phyloP scores from a whole-genome alignment of 2,329 filamentous ascomycete genomes.

The Diaporthe batatas region DNA sequence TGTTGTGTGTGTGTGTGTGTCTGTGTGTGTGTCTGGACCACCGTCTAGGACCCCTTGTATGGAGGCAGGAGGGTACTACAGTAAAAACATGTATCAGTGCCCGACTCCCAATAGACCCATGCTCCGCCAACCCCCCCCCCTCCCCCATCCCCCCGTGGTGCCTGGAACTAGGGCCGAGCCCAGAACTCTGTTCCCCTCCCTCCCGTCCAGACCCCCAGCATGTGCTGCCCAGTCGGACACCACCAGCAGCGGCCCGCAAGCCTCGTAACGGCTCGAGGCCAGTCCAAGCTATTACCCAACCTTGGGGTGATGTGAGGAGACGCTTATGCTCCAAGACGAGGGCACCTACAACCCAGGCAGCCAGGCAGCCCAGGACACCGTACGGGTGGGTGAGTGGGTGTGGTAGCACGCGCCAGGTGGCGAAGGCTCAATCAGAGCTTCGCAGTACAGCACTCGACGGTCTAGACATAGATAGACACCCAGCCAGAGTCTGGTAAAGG shows the following conservation, averaged over 20 bases:
- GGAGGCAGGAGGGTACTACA: neutral
- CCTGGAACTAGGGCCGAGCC: slow-evolving; percentile 41
- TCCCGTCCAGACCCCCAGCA: neutral
- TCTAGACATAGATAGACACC: neutral
- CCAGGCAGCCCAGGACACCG: too few relatives aligned
- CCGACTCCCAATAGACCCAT: slow-evolving; percentile 34
- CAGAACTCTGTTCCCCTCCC: slow-evolving; percentile 30
- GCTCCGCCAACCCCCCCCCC: neutral
- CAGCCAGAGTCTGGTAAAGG: neutral
- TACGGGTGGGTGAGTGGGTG: slow-evolving; percentile 11
- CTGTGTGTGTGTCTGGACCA: neutral
- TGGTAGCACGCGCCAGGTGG: slow-evolving; percentile 39
- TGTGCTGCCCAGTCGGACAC: slow-evolving; percentile 17
- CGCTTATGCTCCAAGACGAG: slow-evolving; percentile 2
- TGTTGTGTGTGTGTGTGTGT: neutral
- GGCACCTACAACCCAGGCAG: neutral
- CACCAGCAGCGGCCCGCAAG: slow-evolving; percentile 31
- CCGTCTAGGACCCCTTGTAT: neutral
- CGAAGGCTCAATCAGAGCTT: slow-evolving; percentile 31
- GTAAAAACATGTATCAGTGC: slow-evolving; percentile 36
- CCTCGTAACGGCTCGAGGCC: slow-evolving; percentile 37
- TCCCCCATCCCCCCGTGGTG: slow-evolving; percentile 28
- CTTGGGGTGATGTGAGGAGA: slow-evolving; percentile 26
- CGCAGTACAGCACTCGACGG: neutral
- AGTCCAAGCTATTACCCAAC: slow-evolving; percentile 33